Base-by-base conservation (phyloP, 352 stramenopile species). In the Pythium vanterpoolii region DNA sequence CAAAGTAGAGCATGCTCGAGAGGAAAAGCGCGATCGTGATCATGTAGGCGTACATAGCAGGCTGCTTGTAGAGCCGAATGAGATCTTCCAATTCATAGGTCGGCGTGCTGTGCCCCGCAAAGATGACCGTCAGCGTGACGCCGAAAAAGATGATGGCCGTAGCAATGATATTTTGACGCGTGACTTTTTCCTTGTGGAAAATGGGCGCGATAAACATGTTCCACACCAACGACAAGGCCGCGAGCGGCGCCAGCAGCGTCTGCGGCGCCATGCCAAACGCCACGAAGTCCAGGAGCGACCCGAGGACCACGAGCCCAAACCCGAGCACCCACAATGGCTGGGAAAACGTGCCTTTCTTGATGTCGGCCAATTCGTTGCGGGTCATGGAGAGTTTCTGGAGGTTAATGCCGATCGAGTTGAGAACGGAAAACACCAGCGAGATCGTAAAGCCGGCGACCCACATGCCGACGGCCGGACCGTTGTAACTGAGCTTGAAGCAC, bases 161-260 rank as follows among this genome's bases (percentile, higher is more conserved):
- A 5, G 87, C 83, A 13, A 91, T 58, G 28, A 97, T 71, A 60
- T 96, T 95, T 39, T 87, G 68, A 10, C 70, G 61, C 10, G 85
- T 96, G 27, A 96, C 78, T 43, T 84, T 91, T 56, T 97, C 89
- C 49, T 93, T 88, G 74, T 96, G 87, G 63, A 97, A 94, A 11
- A 89, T 82, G 2, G 86, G 87, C 1, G 90, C 89, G 55, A 97
- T 93, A 38, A 96, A 83, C 71, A 96, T 92, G 66, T 97, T 97
- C 83, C 87, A 97, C 8, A 96, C 90, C 14, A 97, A 76, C 43
- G 84, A 95, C 19, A 97, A 70, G 23, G 90, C 87, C 5, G 89
- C 90, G 46, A 97, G 74, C 21, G 89, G 89, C 36, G 86, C 89
- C n/a, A 97, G 59, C 18, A 97, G 70, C 14, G 88, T 96, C 72